Evolutionary conservation across 345 rosid genomes (phyloP).

Genomic region (Gossypium longicalyx): DNA sequence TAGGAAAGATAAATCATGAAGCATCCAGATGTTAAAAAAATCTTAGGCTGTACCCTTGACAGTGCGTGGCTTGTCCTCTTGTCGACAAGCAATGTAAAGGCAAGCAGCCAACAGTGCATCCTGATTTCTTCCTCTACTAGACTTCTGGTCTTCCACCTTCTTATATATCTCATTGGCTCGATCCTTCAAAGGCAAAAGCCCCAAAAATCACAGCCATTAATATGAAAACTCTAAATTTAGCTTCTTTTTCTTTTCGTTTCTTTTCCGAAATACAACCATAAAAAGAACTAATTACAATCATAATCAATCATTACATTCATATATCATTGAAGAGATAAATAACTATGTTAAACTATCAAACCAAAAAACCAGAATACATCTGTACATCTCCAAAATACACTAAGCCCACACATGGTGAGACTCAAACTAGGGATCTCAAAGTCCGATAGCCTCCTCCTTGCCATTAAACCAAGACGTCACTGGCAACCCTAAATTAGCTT

Average conservation of each 20-base stretch:
- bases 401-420: no score
- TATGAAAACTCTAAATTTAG: not conserved
- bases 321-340: no score
- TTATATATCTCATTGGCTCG: slow-evolving; percentile 59
- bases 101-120: slow-evolving; percentile 97
- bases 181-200: slow-evolving; percentile 47
- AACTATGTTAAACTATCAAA: no score
- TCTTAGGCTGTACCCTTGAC: slow-evolving; percentile 89
- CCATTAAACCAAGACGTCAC: no score
- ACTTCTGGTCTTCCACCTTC: slow-evolving; percentile 95
- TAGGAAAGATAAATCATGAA: slow-evolving; percentile 49
- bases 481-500: not conserved
- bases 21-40: slow-evolving; percentile 54
- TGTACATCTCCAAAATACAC: no score
- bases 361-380: no score
- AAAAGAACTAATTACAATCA: no score
- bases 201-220: not conserved
- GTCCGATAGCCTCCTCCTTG: no score
- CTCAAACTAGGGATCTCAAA: no score
- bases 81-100: slow-evolving; percentile 96
- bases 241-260: not conserved
- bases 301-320: no score
- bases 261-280: no score
- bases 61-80: slow-evolving; percentile 97
- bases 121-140: slow-evolving; percentile 99